phyloP scores from a whole-genome alignment of 768 basidiomycete species.

The Collybia sp. region DNA sequence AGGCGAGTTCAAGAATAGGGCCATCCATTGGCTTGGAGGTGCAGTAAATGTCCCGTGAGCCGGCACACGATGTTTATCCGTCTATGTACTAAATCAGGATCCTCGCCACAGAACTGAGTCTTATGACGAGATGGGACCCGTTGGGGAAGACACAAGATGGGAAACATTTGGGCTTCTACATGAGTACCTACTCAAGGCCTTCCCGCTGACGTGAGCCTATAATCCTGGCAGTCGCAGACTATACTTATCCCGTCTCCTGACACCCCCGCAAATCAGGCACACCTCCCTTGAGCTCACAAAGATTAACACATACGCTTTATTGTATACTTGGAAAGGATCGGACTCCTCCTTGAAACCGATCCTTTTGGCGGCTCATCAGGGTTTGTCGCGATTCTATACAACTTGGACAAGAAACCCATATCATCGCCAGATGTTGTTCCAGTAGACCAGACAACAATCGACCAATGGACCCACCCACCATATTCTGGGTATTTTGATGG shows the following conservation, averaged over 20 bases:
- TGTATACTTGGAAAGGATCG: constrained; percentile 69
- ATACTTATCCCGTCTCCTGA: background rate
- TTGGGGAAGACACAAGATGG: constrained; percentile 51
- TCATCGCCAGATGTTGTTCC: constrained; percentile 53
- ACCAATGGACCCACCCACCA: constrained; percentile 52
- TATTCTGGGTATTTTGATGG: constrained; percentile 57
- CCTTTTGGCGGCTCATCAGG: constrained; percentile 66
- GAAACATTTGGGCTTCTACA: constrained; percentile 49
- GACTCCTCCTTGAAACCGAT: constrained; percentile 62
- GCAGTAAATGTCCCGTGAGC: constrained; percentile 43
- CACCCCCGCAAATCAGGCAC: constrained; percentile 35
- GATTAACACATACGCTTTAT: constrained; percentile 74
- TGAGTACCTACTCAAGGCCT: constrained; percentile 41
- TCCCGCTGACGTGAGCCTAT: constrained; percentile 59
- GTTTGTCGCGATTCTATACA: constrained; percentile 20
- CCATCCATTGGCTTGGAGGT: constrained; percentile 42
- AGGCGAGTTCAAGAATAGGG: constrained; percentile 31
- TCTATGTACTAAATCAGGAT: too few species aligned
- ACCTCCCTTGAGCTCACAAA: constrained; percentile 53
- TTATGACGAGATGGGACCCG: constrained; percentile 42
- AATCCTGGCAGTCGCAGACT: background rate
- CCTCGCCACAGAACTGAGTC: constrained; percentile 41
- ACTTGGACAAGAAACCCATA: constrained; percentile 1
- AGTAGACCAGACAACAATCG: constrained; percentile 43
- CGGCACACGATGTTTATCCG: too few species aligned